Evolutionary conservation across 1,139 yeast genomes (phyloP), one percentile per base, ranked within the genome.

Genomic region (Candida sp.): DNA sequence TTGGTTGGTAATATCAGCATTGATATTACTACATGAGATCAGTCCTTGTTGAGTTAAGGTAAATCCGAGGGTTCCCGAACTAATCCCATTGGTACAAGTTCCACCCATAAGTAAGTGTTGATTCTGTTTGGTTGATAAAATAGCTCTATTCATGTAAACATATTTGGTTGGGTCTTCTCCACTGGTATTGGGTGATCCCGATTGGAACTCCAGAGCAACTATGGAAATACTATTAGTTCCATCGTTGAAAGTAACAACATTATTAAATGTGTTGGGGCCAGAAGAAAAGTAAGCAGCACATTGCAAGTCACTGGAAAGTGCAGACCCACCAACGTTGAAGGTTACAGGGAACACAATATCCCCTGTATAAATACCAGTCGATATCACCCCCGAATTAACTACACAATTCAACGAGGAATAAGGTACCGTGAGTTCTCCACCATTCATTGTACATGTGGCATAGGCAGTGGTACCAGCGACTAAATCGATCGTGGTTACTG

Each of bases 391-490:
- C 19, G 32, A 25, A 2, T 56, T 22, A 11, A 54, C 64, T 1
- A 55, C 55, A 62, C 73, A 67, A 4, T 43, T 45, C 12, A 67
- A 40, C 29, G 52, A 43, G 2, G 69, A 61, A 44, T 45, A 57
- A 8, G 60, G 44, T 11, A 57, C 55, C 12, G 56, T 34, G 6
- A 52, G 25, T 33, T 58, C 64, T 30, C 68, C 70, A n/a, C 51
- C 38, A 32, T 34, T 43, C 7, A 57, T 45, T 1, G 39, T 34
- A 58, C 72, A 66, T 3, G 58, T 58, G 4, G 72, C 72, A 42
- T 53, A 63, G 2, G 46, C 36, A 2, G 35, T 58, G 43, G 62
- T 70, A 11, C 66, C 64, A 3, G 64, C 48, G 3, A 21, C 29
- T 37, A 61, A 51, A 22, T 39, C 21, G 3, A 60, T 33, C 3